Base-by-base conservation (phyloP, 768 basidiomycete genomes). In the Podaxis sp. region DNA sequence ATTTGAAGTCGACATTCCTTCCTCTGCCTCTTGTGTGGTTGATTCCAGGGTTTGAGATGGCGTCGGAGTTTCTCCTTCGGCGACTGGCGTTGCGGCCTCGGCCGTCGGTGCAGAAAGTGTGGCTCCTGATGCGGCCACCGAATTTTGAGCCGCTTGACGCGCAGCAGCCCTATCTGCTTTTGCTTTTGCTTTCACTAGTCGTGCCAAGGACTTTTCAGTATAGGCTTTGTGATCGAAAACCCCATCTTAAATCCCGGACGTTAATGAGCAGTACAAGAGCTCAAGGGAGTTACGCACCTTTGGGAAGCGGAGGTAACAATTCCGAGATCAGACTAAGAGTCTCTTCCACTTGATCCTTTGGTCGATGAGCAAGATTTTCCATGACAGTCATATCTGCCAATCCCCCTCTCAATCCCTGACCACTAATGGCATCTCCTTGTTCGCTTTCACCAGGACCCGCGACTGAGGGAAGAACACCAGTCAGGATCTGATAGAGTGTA, bases 261-360 rank as follows among this genome's bases (percentile, higher is more conserved):
- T 59, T 62, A 66, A 46, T 28, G 59, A 46, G 38, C n/a, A 13
- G 54, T 42, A 36, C 14, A 42, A 14, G 4, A 37, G 44, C 11
- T 23, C 23, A 56, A 40, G 47, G 21, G 11, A 50, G 55, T 27
- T 42, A 69, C 76, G 37, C 67, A 91, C 94, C 94, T 84, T 91
- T 94, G 0, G 95, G 92, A 40, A 95, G 74, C 7, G 97, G 93
- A 0, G 97, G 97, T 73, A 99, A 83, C 13, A 99, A 76, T 71
- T 99, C 97, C 23, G 91, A 90, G 36, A 96, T 79, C 40, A 98
- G 81, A 63, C 89, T 89, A 38, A 99, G 77, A 0, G 92, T 88
- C 73, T 99, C 97, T 73, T 98, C 95, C 4, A 98, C 86, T 71
- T 98, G 95, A 62, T 99, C 97, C 74, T 98, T 98, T 3, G 97